Conservation (phyloP, 2,329 filamentous ascomycete genomes). For the Microdochium nivale region DNA sequence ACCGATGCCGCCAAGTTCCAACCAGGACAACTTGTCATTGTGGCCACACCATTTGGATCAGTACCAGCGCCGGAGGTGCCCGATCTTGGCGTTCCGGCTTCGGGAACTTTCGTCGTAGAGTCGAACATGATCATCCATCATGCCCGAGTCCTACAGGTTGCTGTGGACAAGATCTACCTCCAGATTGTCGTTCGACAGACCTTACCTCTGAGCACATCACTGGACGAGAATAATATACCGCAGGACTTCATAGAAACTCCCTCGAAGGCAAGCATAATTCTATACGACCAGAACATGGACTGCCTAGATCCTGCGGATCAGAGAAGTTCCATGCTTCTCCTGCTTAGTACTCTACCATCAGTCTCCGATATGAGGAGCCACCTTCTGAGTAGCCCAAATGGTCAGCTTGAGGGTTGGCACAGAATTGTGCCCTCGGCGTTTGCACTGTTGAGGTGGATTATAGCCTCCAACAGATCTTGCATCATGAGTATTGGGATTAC, state of each 20-base stretch:
- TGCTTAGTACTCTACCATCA: conserved; percentile 51
- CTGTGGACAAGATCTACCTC: conserved; percentile 3
- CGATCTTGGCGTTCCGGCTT: too few relatives aligned
- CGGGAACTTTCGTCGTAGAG: too few relatives aligned
- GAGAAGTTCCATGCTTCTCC: conserved; percentile 37
- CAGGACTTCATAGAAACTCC: background rate
- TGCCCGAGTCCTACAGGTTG: conserved; percentile 9
- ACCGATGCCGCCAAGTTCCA: background rate
- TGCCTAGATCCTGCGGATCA: conserved; percentile 36
- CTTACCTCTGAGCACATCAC: conserved; percentile 1
- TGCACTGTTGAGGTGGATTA: conserved; percentile 72
- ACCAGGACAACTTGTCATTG: background rate
- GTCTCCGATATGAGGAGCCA: conserved; percentile 48
- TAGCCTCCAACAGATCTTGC: conserved; percentile 81
- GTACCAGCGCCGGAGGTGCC: too few relatives aligned
- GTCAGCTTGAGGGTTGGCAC: conserved; percentile 33
- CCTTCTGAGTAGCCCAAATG: conserved; percentile 29
- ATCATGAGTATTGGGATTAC: conserved; percentile 60
- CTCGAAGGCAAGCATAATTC: conserved; percentile 9
- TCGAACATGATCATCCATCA: conserved; percentile 10
- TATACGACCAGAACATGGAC: conserved; percentile 52
- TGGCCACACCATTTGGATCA: background rate
- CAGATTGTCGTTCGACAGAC: conserved; percentile 10
- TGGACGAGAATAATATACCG: conserved; percentile 1
- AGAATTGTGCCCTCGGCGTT: conserved; percentile 57